Percentiles rank a stretch among this genome's conserved stretches.
Evolutionary conservation across 208 protist genomes (phyloP).

Genomic region (Trypanosoma rangeli): DNA sequence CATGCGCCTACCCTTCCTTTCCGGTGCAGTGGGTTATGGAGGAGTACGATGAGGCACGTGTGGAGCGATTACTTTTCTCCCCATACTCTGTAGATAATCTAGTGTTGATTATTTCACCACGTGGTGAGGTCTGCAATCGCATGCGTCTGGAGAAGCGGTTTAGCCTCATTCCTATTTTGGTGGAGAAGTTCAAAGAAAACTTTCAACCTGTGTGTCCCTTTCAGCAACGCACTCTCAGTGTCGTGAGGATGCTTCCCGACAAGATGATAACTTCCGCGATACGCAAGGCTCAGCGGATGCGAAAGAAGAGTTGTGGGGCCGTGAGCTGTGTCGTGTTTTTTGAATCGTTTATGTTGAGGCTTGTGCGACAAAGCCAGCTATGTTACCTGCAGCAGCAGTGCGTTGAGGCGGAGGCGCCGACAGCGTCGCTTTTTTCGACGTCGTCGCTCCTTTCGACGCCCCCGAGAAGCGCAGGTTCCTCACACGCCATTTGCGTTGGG

Average conservation of each 20-base stretch:
- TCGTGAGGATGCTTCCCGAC: constrained; percentile 42
- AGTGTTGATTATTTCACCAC: constrained; percentile 64
- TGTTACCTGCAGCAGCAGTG: not conserved
- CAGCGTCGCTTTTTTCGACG: not conserved
- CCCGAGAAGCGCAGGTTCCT: not conserved
- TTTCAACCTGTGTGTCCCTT: constrained; percentile 47
- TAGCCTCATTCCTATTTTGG: constrained; percentile 44
- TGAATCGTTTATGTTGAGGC: constrained; percentile 41
- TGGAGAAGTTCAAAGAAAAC: constrained; percentile 46
- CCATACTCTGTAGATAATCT: constrained; percentile 65
- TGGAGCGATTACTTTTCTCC: constrained; percentile 31
- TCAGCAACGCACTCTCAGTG: constrained; percentile 29
- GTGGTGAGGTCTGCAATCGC: constrained; percentile 50
- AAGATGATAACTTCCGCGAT: constrained; percentile 44
- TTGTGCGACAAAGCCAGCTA: constrained; percentile 36
- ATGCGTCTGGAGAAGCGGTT: constrained; percentile 60
- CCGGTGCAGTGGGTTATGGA: constrained; percentile 75
- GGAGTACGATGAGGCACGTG: constrained; percentile 43
- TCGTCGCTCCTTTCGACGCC: not conserved
- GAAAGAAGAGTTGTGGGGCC: constrained; percentile 22
- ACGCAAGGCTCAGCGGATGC: constrained; percentile 41
- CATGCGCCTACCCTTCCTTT: constrained; percentile 42
- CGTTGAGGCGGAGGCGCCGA: not conserved
- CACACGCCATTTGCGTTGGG: not conserved
- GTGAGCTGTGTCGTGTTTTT: constrained; percentile 45